A percentile compares a stretch with the other conserved stretches of the same genome.
Evolutionary conservation across 768 basidiomycete species (phyloP).

Genomic region (Lactifluus hygrophoroides): DNA sequence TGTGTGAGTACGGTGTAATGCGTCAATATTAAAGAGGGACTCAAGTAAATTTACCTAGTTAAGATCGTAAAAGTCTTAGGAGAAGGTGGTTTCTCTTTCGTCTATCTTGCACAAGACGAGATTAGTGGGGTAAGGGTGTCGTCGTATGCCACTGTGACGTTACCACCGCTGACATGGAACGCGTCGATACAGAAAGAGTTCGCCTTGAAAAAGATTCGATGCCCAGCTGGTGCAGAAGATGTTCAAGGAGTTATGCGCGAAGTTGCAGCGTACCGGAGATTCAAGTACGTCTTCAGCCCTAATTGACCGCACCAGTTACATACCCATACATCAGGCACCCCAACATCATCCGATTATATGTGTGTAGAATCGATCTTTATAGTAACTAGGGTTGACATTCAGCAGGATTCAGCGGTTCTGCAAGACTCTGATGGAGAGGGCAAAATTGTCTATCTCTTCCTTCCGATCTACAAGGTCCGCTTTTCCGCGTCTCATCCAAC

Average conservation of each 20-base stretch:
- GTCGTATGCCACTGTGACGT: not conserved
- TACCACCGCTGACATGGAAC: conserved; percentile 5
- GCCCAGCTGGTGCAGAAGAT: conserved; percentile 79
- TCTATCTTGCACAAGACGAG: conserved; percentile 82
- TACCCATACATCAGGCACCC: conserved; percentile 53
- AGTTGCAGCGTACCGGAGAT: conserved; percentile 89
- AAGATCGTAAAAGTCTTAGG: conserved; percentile 89
- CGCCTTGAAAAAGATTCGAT: conserved; percentile 94
- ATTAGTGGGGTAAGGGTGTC: conserved; percentile 60
- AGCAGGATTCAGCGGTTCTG: conserved; percentile 84
- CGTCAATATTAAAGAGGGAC: not conserved
- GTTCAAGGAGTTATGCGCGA: conserved; percentile 87
- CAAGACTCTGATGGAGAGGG: conserved; percentile 92
- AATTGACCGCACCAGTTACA: not conserved
- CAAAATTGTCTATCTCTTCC: conserved; percentile 92
- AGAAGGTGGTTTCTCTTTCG: conserved; percentile 93
- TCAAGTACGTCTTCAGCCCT: conserved; percentile 54
- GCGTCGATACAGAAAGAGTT: conserved; percentile 60
- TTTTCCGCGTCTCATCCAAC: not conserved
- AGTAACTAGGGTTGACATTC: conserved; percentile 15
- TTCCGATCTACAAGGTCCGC: conserved; percentile 81
- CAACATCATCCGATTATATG: conserved; percentile 93
- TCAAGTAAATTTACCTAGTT: conserved; percentile 37
- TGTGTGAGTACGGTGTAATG: conserved; percentile 49
- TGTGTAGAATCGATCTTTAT: conserved; percentile 27